Evolutionary conservation across 2,329 filamentous ascomycete species (phyloP).

Genomic region (Cladophialophora yegresii): DNA sequence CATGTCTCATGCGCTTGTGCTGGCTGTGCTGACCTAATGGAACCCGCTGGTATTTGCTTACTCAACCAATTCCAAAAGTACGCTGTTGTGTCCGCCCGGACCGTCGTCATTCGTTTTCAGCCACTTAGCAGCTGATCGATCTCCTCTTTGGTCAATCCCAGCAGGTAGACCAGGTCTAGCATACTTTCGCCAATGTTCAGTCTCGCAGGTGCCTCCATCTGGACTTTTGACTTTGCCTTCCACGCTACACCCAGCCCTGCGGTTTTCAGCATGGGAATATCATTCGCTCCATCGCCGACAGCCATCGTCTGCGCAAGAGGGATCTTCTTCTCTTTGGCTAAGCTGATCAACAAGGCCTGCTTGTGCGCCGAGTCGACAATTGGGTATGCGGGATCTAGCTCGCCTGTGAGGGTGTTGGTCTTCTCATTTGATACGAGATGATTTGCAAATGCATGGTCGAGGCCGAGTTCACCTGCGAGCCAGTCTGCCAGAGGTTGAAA

Average conservation of each 20-base stretch:
- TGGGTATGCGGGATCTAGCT: conserved; percentile 54
- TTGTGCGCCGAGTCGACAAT: conserved; percentile 65
- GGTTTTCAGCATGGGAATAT: conserved; percentile 64
- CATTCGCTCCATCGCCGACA: conserved; percentile 66
- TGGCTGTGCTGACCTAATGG: neutral
- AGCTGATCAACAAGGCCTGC: conserved; percentile 55
- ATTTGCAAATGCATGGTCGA: conserved; percentile 89
- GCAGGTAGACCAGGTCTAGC: conserved; percentile 60
- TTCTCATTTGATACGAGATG: conserved; percentile 56
- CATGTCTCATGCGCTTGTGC: neutral
- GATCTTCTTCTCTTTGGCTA: conserved; percentile 59
- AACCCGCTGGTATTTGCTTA: neutral
- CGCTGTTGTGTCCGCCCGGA: neutral
- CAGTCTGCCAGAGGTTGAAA: conserved; percentile 87
- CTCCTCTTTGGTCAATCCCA: conserved; percentile 57
- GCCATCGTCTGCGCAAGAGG: conserved; percentile 58
- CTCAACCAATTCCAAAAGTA: neutral
- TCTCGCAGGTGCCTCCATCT: conserved; percentile 61
- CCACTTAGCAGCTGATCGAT: conserved; percentile 48
- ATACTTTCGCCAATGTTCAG: conserved; percentile 59
- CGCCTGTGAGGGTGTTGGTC: conserved; percentile 57
- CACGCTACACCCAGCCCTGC: conserved; percentile 65
- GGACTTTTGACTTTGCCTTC: conserved; percentile 65
- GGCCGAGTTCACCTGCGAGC: conserved; percentile 75
- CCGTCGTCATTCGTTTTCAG: conserved; percentile 2